Conservation (phyloP, 2,329 filamentous ascomycete genomes). For the Talaromyces sp. region DNA sequence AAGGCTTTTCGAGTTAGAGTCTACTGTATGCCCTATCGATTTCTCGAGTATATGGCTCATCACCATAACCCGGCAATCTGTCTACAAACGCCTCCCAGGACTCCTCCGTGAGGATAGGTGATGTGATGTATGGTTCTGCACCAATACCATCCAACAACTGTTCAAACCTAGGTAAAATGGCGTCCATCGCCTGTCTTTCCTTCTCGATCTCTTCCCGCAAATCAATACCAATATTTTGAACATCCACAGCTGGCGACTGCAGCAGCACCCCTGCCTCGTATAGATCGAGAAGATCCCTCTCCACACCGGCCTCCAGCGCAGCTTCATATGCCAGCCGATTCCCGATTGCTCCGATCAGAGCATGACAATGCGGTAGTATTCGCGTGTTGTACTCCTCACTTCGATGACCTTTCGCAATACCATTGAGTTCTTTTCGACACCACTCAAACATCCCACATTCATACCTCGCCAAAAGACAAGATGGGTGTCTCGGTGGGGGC, state of each 20-base stretch:
- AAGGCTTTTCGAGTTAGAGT: neutral
- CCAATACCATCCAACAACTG: conserved; percentile 4
- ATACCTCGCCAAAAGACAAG: conserved; percentile 17
- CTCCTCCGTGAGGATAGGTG: conserved; percentile 8
- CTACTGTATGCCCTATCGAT: neutral
- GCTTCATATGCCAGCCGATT: conserved; percentile 18
- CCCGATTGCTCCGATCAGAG: conserved; percentile 18
- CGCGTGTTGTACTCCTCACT: conserved; percentile 18
- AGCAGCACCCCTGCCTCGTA: conserved; percentile 16
- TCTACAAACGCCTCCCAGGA: conserved; percentile 8
- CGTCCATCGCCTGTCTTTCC: conserved; percentile 5
- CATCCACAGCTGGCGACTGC: conserved; percentile 16
- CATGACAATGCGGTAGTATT: conserved; percentile 17
- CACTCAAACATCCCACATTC: conserved; percentile 19
- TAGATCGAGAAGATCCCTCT: conserved; percentile 13
- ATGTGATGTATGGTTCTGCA: conserved; percentile 2
- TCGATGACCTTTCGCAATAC: conserved; percentile 11
- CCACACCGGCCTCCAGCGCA: conserved; percentile 16
- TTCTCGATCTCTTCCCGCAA: neutral
- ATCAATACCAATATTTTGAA: conserved; percentile 9
- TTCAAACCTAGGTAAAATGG: conserved; percentile 5
- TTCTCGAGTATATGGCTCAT: neutral
- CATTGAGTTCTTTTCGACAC: neutral
- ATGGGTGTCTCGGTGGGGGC: conserved; percentile 15
- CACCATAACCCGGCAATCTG: neutral